Evolutionary conservation across 805 yeast species (phyloP), one percentile per base, ranked within the genome.

Genomic region (Myxozyma sirexii): DNA sequence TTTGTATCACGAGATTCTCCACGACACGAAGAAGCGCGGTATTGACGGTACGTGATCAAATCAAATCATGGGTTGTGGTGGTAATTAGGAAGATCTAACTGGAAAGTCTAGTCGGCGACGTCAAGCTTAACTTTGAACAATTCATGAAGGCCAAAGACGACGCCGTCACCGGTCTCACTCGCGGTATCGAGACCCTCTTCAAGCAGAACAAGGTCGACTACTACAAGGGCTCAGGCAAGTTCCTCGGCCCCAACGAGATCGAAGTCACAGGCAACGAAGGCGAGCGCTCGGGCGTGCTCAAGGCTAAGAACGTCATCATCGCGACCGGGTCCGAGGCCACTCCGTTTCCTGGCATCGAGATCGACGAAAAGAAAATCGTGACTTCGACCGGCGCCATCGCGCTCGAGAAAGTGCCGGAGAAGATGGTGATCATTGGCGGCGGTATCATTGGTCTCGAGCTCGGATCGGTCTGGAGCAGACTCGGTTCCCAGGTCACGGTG

Each of bases 281-380:
- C 60, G 80, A 83, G 58, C 92, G 87, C 73, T 87, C 84, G 64
- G 83, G 86, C 62, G 74, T 82, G 46, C 76, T 94, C 60, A 84
- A 84, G 68, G 96, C 97, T 63, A 88, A 90, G 73, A 85, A 93
- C 78, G 80, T 94, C 76, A 88, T 94, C 73, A 84, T 94, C 73
- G 99, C 99, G 68, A 94, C 99, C 39, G 99, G 99, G 65, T 92
- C 98, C 35, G 99, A 94, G 79, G 92, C 92, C 58, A 88, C 97
- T 42, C 97, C 98, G 53, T 94, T 94, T 92, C 99, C 99, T 69
- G 99, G 99, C 64, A 90, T 94, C 70, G 86, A 85, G 69, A 84
- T 94, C 67, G 99, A 94, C 73, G 98, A 94, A 79, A 96, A 93
- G 81, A 87, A 96, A 80, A 94, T 94, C 68, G 97, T 94, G 56